Evolutionary conservation across 2,329 filamentous ascomycete species (phyloP).

Genomic region (Exophiala sideris): DNA sequence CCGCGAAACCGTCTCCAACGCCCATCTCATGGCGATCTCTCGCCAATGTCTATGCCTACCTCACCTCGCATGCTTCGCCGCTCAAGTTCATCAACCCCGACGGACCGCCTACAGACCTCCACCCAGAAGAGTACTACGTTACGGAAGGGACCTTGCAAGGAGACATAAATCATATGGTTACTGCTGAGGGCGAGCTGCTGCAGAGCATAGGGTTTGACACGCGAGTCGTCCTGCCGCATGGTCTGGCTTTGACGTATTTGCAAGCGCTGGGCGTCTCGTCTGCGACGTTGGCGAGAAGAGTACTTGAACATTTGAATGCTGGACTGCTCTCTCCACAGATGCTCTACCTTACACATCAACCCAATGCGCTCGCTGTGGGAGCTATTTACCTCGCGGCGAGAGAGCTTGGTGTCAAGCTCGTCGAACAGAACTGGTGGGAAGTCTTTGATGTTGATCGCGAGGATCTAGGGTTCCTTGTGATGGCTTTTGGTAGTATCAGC

Average conservation of each 20-base stretch:
- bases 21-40: slow-evolving; percentile 76
- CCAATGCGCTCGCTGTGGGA: slow-evolving; percentile 76
- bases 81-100: slow-evolving; percentile 43
- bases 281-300: slow-evolving; percentile 59
- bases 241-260: slow-evolving; percentile 84
- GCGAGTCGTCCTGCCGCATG: slow-evolving; percentile 80
- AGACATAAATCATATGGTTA: slow-evolving; percentile 62
- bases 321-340: slow-evolving; percentile 82
- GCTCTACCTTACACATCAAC: slow-evolving; percentile 89
- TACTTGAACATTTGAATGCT: slow-evolving; percentile 78
- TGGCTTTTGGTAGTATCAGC: slow-evolving; percentile 76
- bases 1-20: slow-evolving; percentile 74
- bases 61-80: slow-evolving; percentile 58
- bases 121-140: slow-evolving; percentile 62
- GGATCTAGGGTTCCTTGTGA: slow-evolving; percentile 87
- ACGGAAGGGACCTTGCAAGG: slow-evolving; percentile 69
- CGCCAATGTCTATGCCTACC: slow-evolving; percentile 79
- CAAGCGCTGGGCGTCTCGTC: slow-evolving; percentile 72
- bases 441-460: slow-evolving; percentile 95
- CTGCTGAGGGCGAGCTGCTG: slow-evolving; percentile 74
- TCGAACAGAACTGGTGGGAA: slow-evolving; percentile 88
- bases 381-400: slow-evolving; percentile 86
- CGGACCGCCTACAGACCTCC: slow-evolving; percentile 27
- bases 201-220: slow-evolving; percentile 75
- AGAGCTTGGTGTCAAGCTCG: slow-evolving; percentile 72